Evolutionary conservation across 2,329 filamentous ascomycete species (phyloP), one percentile per base, ranked within the genome.

Genomic region (Magnaporthiopsis rhizophila): DNA sequence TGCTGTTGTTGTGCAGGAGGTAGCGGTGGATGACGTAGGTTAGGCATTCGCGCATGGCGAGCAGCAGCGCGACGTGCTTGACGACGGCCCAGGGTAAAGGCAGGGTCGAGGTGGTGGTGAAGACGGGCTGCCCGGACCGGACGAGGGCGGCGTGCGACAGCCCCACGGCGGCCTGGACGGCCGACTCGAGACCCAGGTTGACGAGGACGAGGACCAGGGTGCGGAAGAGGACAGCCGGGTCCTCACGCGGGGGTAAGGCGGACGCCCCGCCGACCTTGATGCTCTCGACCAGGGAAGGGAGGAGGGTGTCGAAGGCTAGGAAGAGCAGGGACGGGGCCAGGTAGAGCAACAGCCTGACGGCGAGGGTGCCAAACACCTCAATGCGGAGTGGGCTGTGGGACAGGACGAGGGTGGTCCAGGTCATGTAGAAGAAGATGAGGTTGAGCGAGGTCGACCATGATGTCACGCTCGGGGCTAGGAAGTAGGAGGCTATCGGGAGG

Each of bases 391-490:
- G 87, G 0, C 88, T 82, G 70, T 96, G 89, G 8, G 89, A 89
- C 3, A 94, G 79, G 56, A 96, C 86, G 38, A 97, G 82, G 0
- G 91, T 94, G 7, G 87, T 86, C 92, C 92, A 97, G 69, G 91
- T 94, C 78, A 96, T 84, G 74, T 92, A 94, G 76, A 97, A 95
- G 79, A 96, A 93, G 67, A 96, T 79, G 30, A 96, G 78, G 74
- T 95, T 97, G 67, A 96, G 80, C 1, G 88, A 92, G 1, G 92
- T 94, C 18, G 81, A 88, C 79, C 89, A 92, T 8, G 89, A 89
- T 8, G 85, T 83, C 65, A 86, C 74, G 60, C 83, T 79, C 2
- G 86, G 84, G 26, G 85, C 81, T 61, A 87, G 78, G 69, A 90
- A 80, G 71, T 88, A 89, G 34, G 88, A 89, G 57, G 91, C 76